Base-by-base conservation (phyloP, 345 rosid species). In the Pugionium dolabratum region DNA sequence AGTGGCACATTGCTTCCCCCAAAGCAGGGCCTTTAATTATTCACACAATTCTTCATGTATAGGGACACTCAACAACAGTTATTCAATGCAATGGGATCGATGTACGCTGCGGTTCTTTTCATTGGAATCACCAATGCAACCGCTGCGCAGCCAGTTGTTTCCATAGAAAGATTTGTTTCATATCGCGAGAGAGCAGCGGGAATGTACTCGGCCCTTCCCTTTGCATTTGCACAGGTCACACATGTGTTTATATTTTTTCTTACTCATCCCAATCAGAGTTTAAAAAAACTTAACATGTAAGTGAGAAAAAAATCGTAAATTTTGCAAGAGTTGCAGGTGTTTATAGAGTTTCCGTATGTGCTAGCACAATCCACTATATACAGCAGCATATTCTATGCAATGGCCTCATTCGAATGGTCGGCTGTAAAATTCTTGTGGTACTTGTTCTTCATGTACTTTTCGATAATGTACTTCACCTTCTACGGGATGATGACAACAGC, bases 401-500 rank as follows among this genome's bases (percentile, higher is more conserved):
- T 94, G 92, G 99, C 97, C 5, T 36, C 97, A 1, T 94, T 86
- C 44, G 83, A 94, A 68, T 94, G 99, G 97, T 82, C 78, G 3
- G 80, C 81, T 6, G 59, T 81, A 79, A 94, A 94, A 75, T 94
- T 94, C 60, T 70, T 85, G 67, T 94, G 91, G 96, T 94, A 94
- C 85, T 61, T 81, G 44, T 90, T 85, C 90, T 90, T 94, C 62
- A 88, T 90, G 99, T 94, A 90, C 71, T 83, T 89, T 50, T 88
- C 91, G 2, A 75, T 90, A 76, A 75, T 94, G 55, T 90, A 86
- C 82, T 94, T 94, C 87, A 90, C 97, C 57, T 86, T 84, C 48
- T 94, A 94, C 54, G 99, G 99, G 48, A 94, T 94, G 97, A 90
- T 94, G 99, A 94, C 91, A 0, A 90, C 99, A 3, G 96, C 99